Evolutionary conservation across 805 yeast genomes (phyloP), one percentile per base, ranked within the genome.

Genomic region (Kuraishia piskuri): DNA sequence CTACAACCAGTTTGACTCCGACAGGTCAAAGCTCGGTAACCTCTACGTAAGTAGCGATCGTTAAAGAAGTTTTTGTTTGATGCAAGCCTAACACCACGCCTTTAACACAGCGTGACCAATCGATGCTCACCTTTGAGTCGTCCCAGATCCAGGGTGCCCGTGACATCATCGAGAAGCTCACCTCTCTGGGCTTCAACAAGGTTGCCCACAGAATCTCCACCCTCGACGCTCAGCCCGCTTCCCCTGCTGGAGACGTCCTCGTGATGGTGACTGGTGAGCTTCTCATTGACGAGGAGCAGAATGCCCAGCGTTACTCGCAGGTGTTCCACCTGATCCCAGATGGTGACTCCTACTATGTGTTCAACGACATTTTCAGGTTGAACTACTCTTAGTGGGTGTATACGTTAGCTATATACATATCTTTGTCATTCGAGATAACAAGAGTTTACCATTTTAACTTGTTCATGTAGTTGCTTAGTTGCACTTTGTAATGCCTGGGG

Each of bases 201-300:
- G 97, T 94, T 54, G 86, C 82, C 51, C 99, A 94, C 77, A 81
- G 95, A 75, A 86, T 94, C 67, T 84, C 96, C 53, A 92, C 98
- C 48, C 80, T 94, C 66, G 98, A 94, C 66, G 98, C 98, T 49
- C 99, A 94, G 75, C 99, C 99, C 50, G 96, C 95, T 44, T 86
- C 96, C 54, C 89, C 96, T 55, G 81, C 76, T 62, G 92, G 94
- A 57, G 97, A 92, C 68, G 96, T 94, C 53, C 78, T 94, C 63
- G 98, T 92, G 52, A 86, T 94, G 94, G 97, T 94, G 63, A 94
- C 99, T 53, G 99, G 99, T 58, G 97, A 89, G 71, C 80, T 94
- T 60, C 73, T 90, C 63, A 79, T 86, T 59, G 99, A 94, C 69
- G 98, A 92, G 58, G 98, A 94, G 76, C 88, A 84, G 68, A 90